Conservation (phyloP, 2,329 filamentous ascomycete species). For the Calonectria pteridis region DNA sequence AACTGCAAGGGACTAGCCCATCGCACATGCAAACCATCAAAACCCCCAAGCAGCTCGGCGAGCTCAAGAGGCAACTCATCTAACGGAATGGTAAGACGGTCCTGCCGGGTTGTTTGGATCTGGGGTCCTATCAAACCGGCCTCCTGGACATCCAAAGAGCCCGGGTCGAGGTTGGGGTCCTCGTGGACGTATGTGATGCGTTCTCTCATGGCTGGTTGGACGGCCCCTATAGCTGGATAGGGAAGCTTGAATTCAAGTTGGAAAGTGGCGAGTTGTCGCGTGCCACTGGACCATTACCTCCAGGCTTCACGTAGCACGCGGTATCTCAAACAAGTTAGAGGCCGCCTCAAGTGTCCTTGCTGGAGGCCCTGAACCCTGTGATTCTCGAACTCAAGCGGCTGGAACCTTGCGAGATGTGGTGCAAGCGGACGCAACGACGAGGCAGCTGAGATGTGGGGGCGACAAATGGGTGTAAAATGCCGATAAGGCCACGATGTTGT, state of each 20-base stretch:
- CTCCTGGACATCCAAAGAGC: slow-evolving; percentile 69
- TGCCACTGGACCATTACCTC: slow-evolving; percentile 18
- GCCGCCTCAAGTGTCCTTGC: neutral
- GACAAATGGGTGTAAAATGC: neutral
- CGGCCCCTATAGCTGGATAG: neutral
- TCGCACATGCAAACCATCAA: slow-evolving; percentile 81
- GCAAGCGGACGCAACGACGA: neutral
- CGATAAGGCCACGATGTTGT: neutral
- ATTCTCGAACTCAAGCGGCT: neutral
- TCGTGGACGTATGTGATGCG: slow-evolving; percentile 83
- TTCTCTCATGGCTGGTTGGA: slow-evolving; percentile 72
- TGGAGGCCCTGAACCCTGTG: neutral
- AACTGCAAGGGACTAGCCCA: slow-evolving; percentile 76
- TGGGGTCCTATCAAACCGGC: slow-evolving; percentile 67
- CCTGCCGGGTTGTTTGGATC: slow-evolving; percentile 79
- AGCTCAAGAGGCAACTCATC: slow-evolving; percentile 80
- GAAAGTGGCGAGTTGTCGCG: slow-evolving; percentile 34
- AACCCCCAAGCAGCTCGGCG: slow-evolving; percentile 70
- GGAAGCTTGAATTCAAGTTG: slow-evolving; percentile 7
- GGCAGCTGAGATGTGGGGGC: neutral
- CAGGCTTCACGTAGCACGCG: slow-evolving; percentile 2
- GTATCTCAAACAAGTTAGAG: slow-evolving; percentile 20
- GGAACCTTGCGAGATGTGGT: neutral
- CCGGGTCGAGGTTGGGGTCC: slow-evolving; percentile 74
- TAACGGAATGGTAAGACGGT: slow-evolving; percentile 79